Base-by-base conservation (phyloP, 345 rosid species). In the Garcia nutans region DNA sequence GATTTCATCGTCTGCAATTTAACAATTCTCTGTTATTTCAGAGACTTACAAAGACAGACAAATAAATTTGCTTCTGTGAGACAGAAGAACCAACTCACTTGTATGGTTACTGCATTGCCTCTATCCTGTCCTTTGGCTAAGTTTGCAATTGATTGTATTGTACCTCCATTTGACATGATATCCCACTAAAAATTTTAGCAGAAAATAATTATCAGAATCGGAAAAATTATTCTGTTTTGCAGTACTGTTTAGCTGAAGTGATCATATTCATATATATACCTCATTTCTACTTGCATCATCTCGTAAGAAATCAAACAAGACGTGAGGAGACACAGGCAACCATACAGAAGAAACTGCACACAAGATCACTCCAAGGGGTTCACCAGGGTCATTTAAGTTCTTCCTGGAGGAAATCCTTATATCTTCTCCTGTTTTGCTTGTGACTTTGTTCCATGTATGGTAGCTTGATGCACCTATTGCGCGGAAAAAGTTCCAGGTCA, bases 381-480 rank as follows among this genome's bases (percentile, higher is more conserved):
- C 99, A 3, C 95, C 95, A 58, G 97, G 97, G 49, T 92, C 98
- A 57, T 93, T 94, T 26, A 93, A 76, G 84, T 96, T 96, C 86
- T 96, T 96, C 85, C 97, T 87, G 26, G 99, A 96, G 78, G 92
- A 86, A 76, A 96, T 86, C 86, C 98, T 81, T 59, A 92, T 82
- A 84, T 96, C 98, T 57, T 92, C 98, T 71, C 99, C 98, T 16
- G 97, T 93, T 81, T 96, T 96, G 82, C 88, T 85, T 12, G 92
- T 69, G 73, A 92, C 92, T 77, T 91, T 96, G 79, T 74, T 93
- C 98, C 99, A 92, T 73, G 87, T 88, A 78, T 91, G 91, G 59
- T 88, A 89, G 88, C 99, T 96, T n/a, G 99, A 96, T 69, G 98
- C 99, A 76, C 91, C 94, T 50, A 96, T 85, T 26, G 98, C 93